Evolutionary conservation across 352 stramenopile genomes (phyloP), one percentile per base, ranked within the genome.

Genomic region (Phytophthora pisi): DNA sequence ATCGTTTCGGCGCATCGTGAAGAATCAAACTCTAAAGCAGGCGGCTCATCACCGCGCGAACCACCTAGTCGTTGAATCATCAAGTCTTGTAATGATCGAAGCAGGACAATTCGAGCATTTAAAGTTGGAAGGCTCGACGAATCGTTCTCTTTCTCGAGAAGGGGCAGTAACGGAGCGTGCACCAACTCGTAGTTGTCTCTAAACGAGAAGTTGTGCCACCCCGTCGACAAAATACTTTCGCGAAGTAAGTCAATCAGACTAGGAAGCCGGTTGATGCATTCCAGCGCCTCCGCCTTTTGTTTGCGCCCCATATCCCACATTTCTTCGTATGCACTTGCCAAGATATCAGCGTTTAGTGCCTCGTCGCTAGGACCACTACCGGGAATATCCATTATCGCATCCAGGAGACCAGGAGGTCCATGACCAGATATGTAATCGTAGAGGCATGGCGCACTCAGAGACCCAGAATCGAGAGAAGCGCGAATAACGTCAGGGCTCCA

Each of bases 1-100:
- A 97, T 96, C 5, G 90, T 96, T 72, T 97, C 90, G 11, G 90
- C 90, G 53, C 90, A 97, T 8, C 90, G 81, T 4, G 87, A 84
- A 18, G 86, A 70, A 78, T 97, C 89, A 77, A 95, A 96, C 56
- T 96, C 89, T 36, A 96, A 75, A n/a, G 85, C 69, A 13, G 89
- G 84, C 50, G 82, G 78, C 28, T 95, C 89, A 43, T 93, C 86
- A 54, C 86, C 82, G 45, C 78, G 76, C 57, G 80, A 89, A 5
- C 87, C 84, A 57, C 81, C 81, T n/a, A 96, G 65, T 28, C 84
- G 85, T 66, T 91, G 70, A 16, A 95, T 81, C 82, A 96, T 92
- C 46, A 95, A 73, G 26, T 96, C 89, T 82, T 96, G 89, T 30
- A 96, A 66, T 10, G 89, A 88, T 18, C 89, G 86, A 42, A 97